These are phyloP conservation scores for Talaromyces liani DNA, from an alignment of 495 filamentous ascomycete species.

Conservation along the genomic window DNA sequence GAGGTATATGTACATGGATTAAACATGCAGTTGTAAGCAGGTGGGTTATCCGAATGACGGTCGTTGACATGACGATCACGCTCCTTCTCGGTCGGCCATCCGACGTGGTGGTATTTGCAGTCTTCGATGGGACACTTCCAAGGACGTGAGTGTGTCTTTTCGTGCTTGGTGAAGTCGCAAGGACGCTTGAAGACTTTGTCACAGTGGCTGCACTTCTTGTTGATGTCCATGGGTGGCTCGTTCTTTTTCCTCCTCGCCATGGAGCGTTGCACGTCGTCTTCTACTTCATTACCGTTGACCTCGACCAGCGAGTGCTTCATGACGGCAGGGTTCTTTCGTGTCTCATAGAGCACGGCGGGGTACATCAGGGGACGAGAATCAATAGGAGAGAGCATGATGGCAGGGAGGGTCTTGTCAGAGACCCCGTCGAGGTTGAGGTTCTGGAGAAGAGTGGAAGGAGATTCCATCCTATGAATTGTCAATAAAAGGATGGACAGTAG, in stretches of 20 bases:
- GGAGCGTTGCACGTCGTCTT: conserved; percentile 54
- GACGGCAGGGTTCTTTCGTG: conserved; percentile 16
- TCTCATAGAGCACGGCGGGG: neutral
- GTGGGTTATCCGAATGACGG: conserved; percentile 75
- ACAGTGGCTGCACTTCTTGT: conserved; percentile 70
- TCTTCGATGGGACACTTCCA: conserved; percentile 77
- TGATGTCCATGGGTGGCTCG: conserved; percentile 59
- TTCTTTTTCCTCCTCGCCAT: conserved; percentile 89
- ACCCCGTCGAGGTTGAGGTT: neutral
- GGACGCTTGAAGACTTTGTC: conserved; percentile 87
- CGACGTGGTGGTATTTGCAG: conserved; percentile 81
- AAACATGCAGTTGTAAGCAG: conserved; percentile 75
- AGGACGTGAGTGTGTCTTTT: conserved; percentile 92
- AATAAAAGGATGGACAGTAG: neutral
- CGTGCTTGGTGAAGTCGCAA: conserved; percentile 91
- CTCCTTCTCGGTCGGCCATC: conserved; percentile 97
- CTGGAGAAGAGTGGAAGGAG: neutral
- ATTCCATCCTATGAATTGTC: neutral
- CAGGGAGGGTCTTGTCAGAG: neutral
- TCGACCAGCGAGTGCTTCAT: conserved; percentile 58
- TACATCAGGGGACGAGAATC: neutral
- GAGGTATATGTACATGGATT: conserved; percentile 85
- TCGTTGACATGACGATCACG: conserved; percentile 92
- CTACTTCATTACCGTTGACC: conserved; percentile 55
- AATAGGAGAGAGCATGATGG: neutral